These are phyloP conservation scores for Curvularia eragrostidis DNA, from an alignment of 2,329 filamentous ascomycete species.

Conservation along the genomic window DNA sequence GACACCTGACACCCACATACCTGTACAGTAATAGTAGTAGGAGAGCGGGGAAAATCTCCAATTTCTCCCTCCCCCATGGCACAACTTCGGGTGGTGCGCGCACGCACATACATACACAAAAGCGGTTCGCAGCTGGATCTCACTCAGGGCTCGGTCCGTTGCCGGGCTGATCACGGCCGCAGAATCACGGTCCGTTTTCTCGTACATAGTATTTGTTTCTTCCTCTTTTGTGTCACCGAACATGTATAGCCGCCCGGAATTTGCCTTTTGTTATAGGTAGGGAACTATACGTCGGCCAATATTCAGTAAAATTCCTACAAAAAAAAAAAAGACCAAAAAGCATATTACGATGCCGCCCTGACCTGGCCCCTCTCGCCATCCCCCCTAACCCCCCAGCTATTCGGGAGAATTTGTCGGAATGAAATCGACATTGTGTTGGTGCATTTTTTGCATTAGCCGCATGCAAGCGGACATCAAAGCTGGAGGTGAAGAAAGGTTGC, in stretches of 20 bases:
- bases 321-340: background rate
- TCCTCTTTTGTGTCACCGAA: background rate
- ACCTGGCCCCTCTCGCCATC: background rate
- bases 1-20: no score
- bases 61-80: background rate
- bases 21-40: no score
- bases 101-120: background rate
- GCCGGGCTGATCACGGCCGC: slow-evolving; percentile 13
- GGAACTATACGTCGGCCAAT: background rate
- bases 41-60: background rate
- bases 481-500: background rate
- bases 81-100: background rate
- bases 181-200: no score
- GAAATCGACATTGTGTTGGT: background rate
- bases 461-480: background rate
- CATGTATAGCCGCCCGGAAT: background rate
- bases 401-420: background rate
- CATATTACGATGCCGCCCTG: background rate
- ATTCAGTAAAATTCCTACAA: background rate
- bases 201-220: background rate
- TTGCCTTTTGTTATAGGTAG: background rate
- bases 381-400: background rate
- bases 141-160: slow-evolving; percentile 15
- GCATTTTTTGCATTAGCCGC: background rate
- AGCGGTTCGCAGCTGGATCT: background rate